Evolutionary conservation across 2,329 filamentous ascomycete species (phyloP), one percentile per base, ranked within the genome.

Genomic region (Monilinia laxa): DNA sequence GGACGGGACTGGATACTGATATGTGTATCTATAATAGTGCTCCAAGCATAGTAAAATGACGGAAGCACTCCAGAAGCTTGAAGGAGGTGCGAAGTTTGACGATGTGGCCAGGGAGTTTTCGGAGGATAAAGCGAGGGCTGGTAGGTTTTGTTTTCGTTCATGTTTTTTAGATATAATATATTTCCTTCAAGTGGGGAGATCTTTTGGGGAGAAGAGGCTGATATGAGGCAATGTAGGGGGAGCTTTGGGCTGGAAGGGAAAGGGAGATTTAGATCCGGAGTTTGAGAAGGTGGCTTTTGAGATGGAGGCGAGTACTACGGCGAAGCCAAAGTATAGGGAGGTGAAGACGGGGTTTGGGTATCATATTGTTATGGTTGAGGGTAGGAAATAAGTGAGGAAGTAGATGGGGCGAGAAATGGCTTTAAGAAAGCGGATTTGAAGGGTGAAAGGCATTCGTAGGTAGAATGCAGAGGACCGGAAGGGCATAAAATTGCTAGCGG

Each of bases 41-140:
- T 88, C 88, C 76, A 93, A 93, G 75, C 87, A 92, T 75, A 79
- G 81, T n/a, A 91, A 88, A 77, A 93, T 92, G 75, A 90, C 92
- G 75, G 88, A 92, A 75, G 90, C 90, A 0, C 76, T 92, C 20
- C 84, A 83, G 66, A 89, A 91, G 78, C 78, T 93, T 62, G 83
- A 82, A 51, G 85, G 78, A 4, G 89, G 90, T 1, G 82, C 82
- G 62, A 91, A 89, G 73, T 93, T 93, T 74, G 90, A 92, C 72
- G 87, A 90, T 58, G 89, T 93, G 7, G 90, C 90, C 12, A 80
- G 85, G 64, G 85, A 88, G 71, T 90, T 85, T 74, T 91, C 88
- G 0, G 90, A 93, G 78, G 90, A 93, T 77, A 93, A 93, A 79
- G 89, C 90, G 5, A 82, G 87, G 69, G 83, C 86, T 77, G 88